Evolutionary conservation across 768 basidiomycete species (phyloP).

Genomic region (Hortiboletus campestris): DNA sequence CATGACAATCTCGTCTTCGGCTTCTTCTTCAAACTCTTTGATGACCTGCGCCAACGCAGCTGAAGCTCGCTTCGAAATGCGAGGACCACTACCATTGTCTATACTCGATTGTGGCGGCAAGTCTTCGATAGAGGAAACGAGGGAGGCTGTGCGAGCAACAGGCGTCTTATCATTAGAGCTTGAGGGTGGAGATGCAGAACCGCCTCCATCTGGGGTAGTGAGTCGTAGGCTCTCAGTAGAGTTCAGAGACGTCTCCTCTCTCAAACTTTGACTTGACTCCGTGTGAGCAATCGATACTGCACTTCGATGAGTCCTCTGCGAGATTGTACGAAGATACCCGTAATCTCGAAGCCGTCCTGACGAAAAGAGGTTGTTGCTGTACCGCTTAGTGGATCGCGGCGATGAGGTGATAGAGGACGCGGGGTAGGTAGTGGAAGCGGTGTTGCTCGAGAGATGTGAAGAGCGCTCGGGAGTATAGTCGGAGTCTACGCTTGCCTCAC

Average conservation of each 20-base stretch:
- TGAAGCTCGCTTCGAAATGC: slow-evolving; percentile 57
- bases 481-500: slow-evolving; percentile 26
- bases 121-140: slow-evolving; percentile 37
- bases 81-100: slow-evolving; percentile 15
- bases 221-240: slow-evolving; percentile 51
- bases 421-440: slow-evolving; percentile 36
- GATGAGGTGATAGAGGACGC: slow-evolving; percentile 42
- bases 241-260: slow-evolving; percentile 43
- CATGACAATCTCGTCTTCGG: slow-evolving; percentile 75
- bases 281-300: slow-evolving; percentile 46
- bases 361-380: slow-evolving; percentile 85
- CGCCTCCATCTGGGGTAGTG: slow-evolving; percentile 53
- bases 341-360: slow-evolving; percentile 79
- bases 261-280: slow-evolving; percentile 41
- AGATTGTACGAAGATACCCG: slow-evolving; percentile 60
- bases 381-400: slow-evolving; percentile 58
- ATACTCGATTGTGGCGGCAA: slow-evolving; percentile 15
- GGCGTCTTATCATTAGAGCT: slow-evolving; percentile 43
- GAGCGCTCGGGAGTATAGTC: slow-evolving; percentile 33
- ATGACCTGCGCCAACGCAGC: slow-evolving; percentile 75
- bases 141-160: slow-evolving; percentile 42
- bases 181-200: slow-evolving; percentile 39
- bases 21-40: slow-evolving; percentile 70
- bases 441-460: slow-evolving; percentile 37
- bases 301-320: slow-evolving; percentile 40